Evolutionary conservation across 768 basidiomycete species (phyloP).

Genomic region (Gymnopilus dilepis): DNA sequence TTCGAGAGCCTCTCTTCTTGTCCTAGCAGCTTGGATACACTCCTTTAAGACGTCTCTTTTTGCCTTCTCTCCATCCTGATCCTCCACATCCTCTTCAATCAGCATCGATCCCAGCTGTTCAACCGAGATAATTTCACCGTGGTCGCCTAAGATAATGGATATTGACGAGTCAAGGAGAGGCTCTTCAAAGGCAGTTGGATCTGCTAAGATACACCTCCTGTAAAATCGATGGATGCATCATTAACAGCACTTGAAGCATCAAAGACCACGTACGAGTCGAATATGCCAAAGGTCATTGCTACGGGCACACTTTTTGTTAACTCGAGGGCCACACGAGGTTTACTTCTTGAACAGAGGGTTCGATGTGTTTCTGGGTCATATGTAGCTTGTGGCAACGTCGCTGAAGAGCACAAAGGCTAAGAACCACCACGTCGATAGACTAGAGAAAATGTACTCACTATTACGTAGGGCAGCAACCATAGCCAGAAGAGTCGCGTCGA

Average conservation of each 20-base stretch:
- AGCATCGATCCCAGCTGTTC: conserved; percentile 57
- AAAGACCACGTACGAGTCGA: conserved; percentile 65
- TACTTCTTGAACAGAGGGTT: conserved; percentile 64
- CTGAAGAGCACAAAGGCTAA: conserved; percentile 39
- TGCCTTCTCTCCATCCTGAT: not conserved
- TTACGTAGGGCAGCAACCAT: conserved; percentile 87
- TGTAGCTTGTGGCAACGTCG: conserved; percentile 69
- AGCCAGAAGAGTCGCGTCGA: conserved; percentile 88
- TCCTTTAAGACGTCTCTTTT: conserved; percentile 35
- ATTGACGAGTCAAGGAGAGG: conserved; percentile 78
- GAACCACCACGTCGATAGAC: not conserved
- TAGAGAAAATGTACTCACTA: conserved; percentile 53
- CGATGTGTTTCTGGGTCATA: conserved; percentile 71
- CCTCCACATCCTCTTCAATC: conserved; percentile 29
- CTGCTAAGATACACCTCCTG: conserved; percentile 72
- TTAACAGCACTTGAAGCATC: not conserved
- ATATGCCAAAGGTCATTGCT: conserved; percentile 78
- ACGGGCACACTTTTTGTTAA: conserved; percentile 46
- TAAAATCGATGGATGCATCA: not conserved
- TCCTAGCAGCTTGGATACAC: conserved; percentile 45
- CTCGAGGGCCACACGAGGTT: conserved; percentile 47
- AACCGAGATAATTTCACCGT: conserved; percentile 52
- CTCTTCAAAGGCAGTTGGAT: conserved; percentile 92
- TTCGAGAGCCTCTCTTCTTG: conserved; percentile 20
- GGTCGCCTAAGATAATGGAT: conserved; percentile 62